Conservation (phyloP, 2,329 filamentous ascomycete species). For the Curvularia sp. region DNA sequence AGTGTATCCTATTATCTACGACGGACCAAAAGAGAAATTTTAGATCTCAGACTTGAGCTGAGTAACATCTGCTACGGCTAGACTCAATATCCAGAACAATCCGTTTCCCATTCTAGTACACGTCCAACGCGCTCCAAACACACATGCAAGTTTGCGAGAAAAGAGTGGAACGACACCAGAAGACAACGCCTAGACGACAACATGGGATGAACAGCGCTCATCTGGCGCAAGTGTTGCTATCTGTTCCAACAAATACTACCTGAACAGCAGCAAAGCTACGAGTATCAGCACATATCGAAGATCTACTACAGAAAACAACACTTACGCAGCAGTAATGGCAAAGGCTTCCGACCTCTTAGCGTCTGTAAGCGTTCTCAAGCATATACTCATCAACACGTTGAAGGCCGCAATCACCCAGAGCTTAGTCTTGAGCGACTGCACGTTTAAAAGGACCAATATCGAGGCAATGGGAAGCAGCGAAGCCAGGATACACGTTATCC, state of each 20-base stretch:
- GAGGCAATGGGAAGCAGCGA: constrained; percentile 33
- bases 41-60: neutral
- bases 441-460: constrained; percentile 23
- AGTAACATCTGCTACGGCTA: neutral
- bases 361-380: constrained; percentile 28
- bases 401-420: constrained; percentile 32
- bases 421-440: constrained; percentile 20
- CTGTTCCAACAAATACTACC: constrained; percentile 10
- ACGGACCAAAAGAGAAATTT: neutral
- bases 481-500: constrained; percentile 30
- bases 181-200: neutral
- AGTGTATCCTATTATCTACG: neutral
- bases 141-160: neutral
- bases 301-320: neutral
- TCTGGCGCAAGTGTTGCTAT: neutral
- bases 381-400: constrained; percentile 33
- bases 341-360: constrained; percentile 38
- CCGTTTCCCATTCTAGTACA: neutral
- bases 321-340: constrained; percentile 38
- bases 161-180: neutral
- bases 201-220: neutral
- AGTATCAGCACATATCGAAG: neutral
- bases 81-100: too few species aligned
- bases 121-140: neutral
- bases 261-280: constrained; percentile 13